Conservation (phyloP, 805 yeast species). For the Sugiyamaella smithiae region DNA sequence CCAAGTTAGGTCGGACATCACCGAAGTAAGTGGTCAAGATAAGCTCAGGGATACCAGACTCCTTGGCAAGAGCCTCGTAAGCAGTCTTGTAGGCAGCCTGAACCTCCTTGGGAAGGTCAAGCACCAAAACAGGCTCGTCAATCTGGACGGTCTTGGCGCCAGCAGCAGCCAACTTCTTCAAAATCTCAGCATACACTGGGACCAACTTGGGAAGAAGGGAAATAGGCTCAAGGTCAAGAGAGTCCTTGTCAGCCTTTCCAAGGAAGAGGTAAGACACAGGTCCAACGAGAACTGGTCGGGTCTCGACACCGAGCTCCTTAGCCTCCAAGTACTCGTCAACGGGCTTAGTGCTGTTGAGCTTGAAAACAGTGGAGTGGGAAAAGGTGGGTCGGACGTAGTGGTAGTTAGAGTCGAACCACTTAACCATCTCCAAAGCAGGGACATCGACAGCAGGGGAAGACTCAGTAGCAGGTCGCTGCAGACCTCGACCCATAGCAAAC, state of each 20-base stretch:
- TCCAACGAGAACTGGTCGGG: slow-evolving; percentile 96
- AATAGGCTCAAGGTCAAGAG: slow-evolving; percentile 91
- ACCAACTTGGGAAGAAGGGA: slow-evolving; percentile 81
- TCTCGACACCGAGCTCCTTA: slow-evolving; percentile 90
- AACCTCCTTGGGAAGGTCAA: slow-evolving; percentile 83
- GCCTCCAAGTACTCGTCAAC: slow-evolving; percentile 98
- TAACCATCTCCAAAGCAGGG: slow-evolving; percentile 97
- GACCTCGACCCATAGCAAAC: slow-evolving; percentile 99
- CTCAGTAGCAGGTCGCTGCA: slow-evolving; percentile 93
- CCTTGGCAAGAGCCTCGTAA: slow-evolving; percentile 68
- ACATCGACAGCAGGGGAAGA: slow-evolving; percentile 89
- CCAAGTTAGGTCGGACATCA: slow-evolving; percentile 95
- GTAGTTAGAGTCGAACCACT: slow-evolving; percentile 99
- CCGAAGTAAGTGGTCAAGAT: slow-evolving; percentile 93
- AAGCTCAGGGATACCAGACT: slow-evolving; percentile 72
- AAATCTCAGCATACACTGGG: slow-evolving; percentile 89
- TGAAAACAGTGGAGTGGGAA: slow-evolving; percentile 91
- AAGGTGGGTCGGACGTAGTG: slow-evolving; percentile 99
- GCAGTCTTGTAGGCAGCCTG: slow-evolving; percentile 88
- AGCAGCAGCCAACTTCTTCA: slow-evolving; percentile 82
- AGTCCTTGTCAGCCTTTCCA: slow-evolving; percentile 99
- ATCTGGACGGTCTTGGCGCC: slow-evolving; percentile 96
- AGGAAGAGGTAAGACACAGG: slow-evolving; percentile 92
- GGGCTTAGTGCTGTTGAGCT: slow-evolving; percentile 94
- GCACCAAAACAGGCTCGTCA: slow-evolving; percentile 95